phyloP scores from a whole-genome alignment of 768 basidiomycete genomes.

The Boletus rubescentipes region DNA sequence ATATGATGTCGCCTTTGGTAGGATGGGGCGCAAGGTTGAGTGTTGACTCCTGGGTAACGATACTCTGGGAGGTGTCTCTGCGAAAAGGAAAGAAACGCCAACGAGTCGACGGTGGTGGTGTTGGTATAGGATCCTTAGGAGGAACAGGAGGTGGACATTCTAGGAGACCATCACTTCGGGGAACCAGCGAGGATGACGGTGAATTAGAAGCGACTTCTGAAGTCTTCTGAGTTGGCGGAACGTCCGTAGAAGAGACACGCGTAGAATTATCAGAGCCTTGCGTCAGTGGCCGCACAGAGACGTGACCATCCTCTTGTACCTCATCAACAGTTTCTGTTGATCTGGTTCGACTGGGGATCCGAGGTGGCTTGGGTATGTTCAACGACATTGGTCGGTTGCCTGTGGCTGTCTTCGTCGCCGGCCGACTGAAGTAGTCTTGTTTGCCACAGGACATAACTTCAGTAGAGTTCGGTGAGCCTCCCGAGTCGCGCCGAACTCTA shows the following conservation, averaged over 20 bases:
- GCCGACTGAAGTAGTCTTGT: conserved; percentile 24
- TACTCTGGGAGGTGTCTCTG: conserved; percentile 36
- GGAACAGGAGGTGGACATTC: conserved; percentile 31
- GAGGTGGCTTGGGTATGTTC: conserved; percentile 20
- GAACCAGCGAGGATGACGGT: conserved; percentile 12
- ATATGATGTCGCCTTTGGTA: conserved; percentile 67
- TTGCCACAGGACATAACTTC: conserved; percentile 21
- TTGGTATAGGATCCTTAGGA: conserved; percentile 27
- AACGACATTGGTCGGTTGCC: conserved; percentile 22
- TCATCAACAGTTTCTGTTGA: conserved; percentile 32
- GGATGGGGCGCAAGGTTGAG: conserved; percentile 30
- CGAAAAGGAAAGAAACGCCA: conserved; percentile 56
- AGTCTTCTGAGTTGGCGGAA: conserved; percentile 3
- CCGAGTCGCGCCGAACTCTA: conserved; percentile 39
- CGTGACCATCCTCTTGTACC: background rate
- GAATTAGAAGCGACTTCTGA: conserved; percentile 10
- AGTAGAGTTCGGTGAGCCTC: conserved; percentile 28
- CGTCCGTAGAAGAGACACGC: conserved; percentile 16
- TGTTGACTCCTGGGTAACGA: conserved; percentile 27
- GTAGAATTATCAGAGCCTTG: conserved; percentile 13
- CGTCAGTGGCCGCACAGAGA: conserved; percentile 10
- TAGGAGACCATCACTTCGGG: conserved; percentile 13
- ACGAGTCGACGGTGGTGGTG: conserved; percentile 31
- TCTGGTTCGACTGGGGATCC: conserved; percentile 15
- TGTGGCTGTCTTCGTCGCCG: conserved; percentile 7